These are phyloP conservation scores for Antitrichia curtipendula DNA, from an alignment of 225 moss, liverwort and hornwort genomes.

Conservation along the genomic window DNA sequence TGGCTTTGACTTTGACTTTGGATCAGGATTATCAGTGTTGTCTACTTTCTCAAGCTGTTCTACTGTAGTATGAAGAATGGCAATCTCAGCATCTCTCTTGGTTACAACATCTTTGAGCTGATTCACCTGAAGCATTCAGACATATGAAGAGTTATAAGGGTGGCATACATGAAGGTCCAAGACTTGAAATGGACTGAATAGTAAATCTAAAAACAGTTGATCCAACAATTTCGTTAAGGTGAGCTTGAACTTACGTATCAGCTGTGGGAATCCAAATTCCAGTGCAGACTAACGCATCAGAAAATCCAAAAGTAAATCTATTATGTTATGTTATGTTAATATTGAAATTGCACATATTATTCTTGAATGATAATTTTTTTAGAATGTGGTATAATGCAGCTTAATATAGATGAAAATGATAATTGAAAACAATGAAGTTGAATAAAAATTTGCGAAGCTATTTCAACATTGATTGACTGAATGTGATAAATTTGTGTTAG, in stretches of 20 bases:
- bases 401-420: not conserved
- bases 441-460: not conserved
- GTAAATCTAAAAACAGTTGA: not conserved
- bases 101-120: slow-evolving; percentile 33
- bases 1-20: slow-evolving; percentile 11
- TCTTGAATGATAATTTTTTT: not conserved
- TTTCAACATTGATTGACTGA: not conserved
- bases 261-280: not conserved
- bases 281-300: not conserved
- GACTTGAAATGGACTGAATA: not conserved
- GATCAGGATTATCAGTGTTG: not conserved
- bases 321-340: not conserved
- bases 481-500: not conserved
- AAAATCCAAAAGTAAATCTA: not conserved
- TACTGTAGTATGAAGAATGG: not conserved
- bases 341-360: not conserved
- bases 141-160: not conserved
- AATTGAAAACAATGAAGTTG: not conserved
- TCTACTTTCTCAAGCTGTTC: slow-evolving; percentile 20
- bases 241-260: not conserved
- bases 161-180: not conserved
- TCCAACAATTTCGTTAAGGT: not conserved
- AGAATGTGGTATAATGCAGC: not conserved
- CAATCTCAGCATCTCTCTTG: slow-evolving; percentile 35
- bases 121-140: slow-evolving; percentile 16